Percentiles rank a stretch among this genome's conserved stretches.
Evolutionary conservation across 768 basidiomycete species (phyloP).

Genomic region (Leccinum olivaceopallidum): DNA sequence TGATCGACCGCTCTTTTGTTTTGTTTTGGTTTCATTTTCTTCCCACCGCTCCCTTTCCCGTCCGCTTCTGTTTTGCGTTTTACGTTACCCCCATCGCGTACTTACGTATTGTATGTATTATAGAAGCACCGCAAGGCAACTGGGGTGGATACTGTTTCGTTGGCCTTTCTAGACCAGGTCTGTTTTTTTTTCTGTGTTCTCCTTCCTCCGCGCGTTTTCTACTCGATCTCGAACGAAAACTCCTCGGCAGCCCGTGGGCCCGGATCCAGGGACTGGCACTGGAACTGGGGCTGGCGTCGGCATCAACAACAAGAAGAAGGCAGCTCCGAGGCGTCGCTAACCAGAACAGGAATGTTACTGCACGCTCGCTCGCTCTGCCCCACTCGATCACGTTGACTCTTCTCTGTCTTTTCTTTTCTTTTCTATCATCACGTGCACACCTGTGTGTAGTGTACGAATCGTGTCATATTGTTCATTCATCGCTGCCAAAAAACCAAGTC

Average conservation of each 20-base stretch:
- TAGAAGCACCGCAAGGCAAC: conserved; percentile 28
- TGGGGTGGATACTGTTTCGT: conserved; percentile 12
- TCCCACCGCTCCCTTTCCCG: neutral
- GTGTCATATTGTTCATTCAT: neutral
- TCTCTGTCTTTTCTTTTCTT: neutral
- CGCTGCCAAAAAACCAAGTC: neutral
- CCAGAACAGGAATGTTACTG: neutral
- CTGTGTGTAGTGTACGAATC: neutral
- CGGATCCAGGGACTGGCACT: conserved; percentile 1
- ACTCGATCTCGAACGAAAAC: neutral
- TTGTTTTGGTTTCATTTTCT: neutral
- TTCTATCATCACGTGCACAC: neutral
- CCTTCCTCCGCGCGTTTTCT: neutral
- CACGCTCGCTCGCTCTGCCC: neutral
- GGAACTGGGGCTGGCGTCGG: neutral
- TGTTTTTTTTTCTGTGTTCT: neutral
- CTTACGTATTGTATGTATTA: neutral
- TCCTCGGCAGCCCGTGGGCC: conserved; percentile 5
- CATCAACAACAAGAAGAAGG: conserved; percentile 22
- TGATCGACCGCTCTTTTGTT: neutral
- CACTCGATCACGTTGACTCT: too few relatives aligned
- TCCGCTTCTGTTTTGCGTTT: neutral
- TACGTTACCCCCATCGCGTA: neutral
- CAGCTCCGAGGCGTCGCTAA: conserved; percentile 26
- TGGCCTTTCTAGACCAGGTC: conserved; percentile 25